These are phyloP conservation scores for Cladorrhinum sp. DNA, from an alignment of 2,329 filamentous ascomycete species.

Conservation along the genomic window DNA sequence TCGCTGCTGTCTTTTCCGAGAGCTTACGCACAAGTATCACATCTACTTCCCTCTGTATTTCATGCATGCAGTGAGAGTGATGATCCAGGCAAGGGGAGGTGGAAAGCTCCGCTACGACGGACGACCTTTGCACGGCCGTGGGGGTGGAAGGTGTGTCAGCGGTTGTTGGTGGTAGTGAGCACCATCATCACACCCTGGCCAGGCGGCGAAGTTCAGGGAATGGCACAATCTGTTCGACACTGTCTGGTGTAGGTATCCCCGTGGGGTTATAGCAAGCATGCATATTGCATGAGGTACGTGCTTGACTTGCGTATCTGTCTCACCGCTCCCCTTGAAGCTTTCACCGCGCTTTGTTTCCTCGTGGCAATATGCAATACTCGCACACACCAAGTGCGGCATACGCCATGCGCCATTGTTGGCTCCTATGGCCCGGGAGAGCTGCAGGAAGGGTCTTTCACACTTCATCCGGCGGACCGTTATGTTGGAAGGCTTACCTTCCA, in stretches of 20 bases:
- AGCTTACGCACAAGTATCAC: background rate
- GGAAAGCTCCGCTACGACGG: background rate
- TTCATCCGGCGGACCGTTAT: too few species aligned
- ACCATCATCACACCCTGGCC: background rate
- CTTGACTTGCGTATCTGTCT: background rate
- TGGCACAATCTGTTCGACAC: background rate
- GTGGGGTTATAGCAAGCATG: background rate
- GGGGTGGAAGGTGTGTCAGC: background rate
- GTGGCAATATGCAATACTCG: too few species aligned
- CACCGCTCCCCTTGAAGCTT: background rate
- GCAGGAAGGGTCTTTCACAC: background rate
- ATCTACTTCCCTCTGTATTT: too few species aligned
- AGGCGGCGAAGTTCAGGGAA: background rate
- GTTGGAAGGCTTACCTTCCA: too few species aligned
- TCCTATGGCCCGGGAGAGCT: background rate
- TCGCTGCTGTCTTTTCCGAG: background rate
- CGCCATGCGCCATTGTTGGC: background rate
- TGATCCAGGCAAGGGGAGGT: background rate
- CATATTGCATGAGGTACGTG: background rate
- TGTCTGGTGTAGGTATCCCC: background rate
- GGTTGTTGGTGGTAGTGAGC: background rate
- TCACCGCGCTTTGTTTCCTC: background rate
- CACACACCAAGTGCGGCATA: background rate
- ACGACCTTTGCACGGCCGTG: background rate
- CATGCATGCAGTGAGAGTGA: background rate